Evolutionary conservation across 768 basidiomycete genomes (phyloP), one percentile per base, ranked within the genome.

Genomic region (Tricholoma flavovirens): DNA sequence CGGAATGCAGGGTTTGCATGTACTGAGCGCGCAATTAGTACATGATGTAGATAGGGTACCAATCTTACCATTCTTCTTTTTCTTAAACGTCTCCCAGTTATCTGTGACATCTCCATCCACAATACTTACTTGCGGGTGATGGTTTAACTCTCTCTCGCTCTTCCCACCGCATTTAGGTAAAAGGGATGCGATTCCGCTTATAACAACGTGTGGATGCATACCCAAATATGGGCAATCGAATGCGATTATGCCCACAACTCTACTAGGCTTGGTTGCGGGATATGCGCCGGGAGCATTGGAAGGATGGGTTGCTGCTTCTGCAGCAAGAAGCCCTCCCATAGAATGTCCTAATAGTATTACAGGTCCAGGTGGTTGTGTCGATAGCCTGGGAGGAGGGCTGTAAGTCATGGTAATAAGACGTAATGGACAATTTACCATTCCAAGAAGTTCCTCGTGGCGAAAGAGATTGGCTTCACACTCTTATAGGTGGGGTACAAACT

Each of bases 401-500:
- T 11, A 46, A 35, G 49, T 42, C 9, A 12, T n/a, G 29, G 26
- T n/a, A 45, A 43, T 56, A 45, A 38, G 30, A n/a, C 29, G 36
- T n/a, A 33, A 50, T 52, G 8, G 17, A 19, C 33, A 36, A 60
- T 70, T 9, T 30, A 82, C 83, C 83, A 84, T 73, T 74, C 75
- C 45, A 84, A 66, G 60, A 84, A 82, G 62, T 80, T 80, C 59
- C 69, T 71, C 5, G 78, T 77, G 1, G 81, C 82, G 54, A 70
- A 62, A 2, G 76, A 73, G 29, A 84, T 75, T 1, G 81, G 79
- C 56, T 80, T 81, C 15, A 75, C 69, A 61, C 77, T 81, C 72
- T 81, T 82, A 63, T 84, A 84, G 0, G 82, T 83, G 3, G 83
- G 83, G 68, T 84, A 84, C 59, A 84, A 38, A 55, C 77, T 82